Evolutionary conservation across 345 rosid species (phyloP).

Genomic region (Leavenworthia alabamica): DNA sequence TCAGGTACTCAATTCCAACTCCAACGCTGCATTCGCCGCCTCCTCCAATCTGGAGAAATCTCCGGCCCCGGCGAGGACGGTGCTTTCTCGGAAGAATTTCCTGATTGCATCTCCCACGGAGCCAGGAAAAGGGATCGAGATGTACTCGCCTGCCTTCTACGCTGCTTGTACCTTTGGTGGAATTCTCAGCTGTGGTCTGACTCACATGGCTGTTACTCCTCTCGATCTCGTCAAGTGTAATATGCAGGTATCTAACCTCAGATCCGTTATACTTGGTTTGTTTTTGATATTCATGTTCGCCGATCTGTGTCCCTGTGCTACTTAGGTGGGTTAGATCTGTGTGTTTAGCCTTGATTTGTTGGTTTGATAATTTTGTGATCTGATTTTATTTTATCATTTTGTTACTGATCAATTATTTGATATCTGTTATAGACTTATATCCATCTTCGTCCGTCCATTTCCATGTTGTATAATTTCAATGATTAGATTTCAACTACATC

Average conservation of each 20-base stretch:
- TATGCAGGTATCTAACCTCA: slow-evolving; percentile 64
- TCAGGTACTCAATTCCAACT: slow-evolving; percentile 31
- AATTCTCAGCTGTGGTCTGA: slow-evolving; percentile 86
- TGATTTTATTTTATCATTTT: not conserved
- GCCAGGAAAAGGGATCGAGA: slow-evolving; percentile 64
- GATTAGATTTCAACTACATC: not conserved
- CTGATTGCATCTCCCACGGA: slow-evolving; percentile 55
- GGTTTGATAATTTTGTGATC: not conserved
- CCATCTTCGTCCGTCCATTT: not conserved
- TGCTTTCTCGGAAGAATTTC: slow-evolving; percentile 22
- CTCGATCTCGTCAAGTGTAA: slow-evolving; percentile 99
- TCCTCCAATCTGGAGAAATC: slow-evolving; percentile 29
- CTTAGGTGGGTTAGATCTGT: slow-evolving; percentile 16
- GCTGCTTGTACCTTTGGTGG: slow-evolving; percentile 92
- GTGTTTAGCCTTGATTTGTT: not conserved
- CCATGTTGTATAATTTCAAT: not conserved
- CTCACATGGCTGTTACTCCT: slow-evolving; percentile 94
- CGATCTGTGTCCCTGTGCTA: not conserved
- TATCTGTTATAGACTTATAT: not conserved
- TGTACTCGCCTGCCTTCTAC: slow-evolving; percentile 85
- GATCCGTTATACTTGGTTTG: not conserved
- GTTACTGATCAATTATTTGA: not conserved
- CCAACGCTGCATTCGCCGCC: slow-evolving; percentile 18
- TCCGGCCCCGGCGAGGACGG: slow-evolving; percentile 17
- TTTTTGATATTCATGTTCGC: not conserved